A percentile compares a stretch with the other conserved stretches of the same genome.
phyloP scores from a whole-genome alignment of 2,329 filamentous ascomycete species.

The Fusarium hainanense region DNA sequence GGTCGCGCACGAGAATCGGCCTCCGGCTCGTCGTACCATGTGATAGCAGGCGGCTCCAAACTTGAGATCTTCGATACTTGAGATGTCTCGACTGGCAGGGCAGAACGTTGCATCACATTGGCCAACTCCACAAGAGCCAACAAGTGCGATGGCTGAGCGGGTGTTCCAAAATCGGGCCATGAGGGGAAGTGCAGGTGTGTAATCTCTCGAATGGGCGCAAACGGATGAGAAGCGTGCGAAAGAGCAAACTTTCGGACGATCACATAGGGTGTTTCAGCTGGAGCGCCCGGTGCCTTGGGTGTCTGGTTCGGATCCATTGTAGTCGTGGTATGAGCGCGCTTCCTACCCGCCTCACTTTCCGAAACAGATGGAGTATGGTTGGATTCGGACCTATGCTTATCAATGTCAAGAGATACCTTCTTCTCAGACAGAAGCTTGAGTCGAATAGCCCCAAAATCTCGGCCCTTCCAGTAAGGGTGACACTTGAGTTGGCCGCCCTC shows the following conservation, averaged over 20 bases:
- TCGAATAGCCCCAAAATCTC: slow-evolving; percentile 80
- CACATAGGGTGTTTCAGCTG: slow-evolving; percentile 76
- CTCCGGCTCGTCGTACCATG: slow-evolving; percentile 71
- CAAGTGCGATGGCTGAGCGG: slow-evolving; percentile 87
- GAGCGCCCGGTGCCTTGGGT: slow-evolving; percentile 43
- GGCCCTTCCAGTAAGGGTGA: slow-evolving; percentile 89
- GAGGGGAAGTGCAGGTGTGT: slow-evolving; percentile 93
- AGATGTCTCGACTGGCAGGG: slow-evolving; percentile 59
- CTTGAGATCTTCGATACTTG: slow-evolving; percentile 49
- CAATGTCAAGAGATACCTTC: slow-evolving; percentile 80
- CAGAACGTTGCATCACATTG: slow-evolving; percentile 75
- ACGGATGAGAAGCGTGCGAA: slow-evolving; percentile 79
- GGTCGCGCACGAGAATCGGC: slow-evolving; percentile 67
- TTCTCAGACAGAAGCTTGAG: slow-evolving; percentile 84
- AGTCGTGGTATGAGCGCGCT: slow-evolving; percentile 66
- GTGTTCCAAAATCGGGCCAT: slow-evolving; percentile 98
- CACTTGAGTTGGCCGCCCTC: slow-evolving; percentile 96
- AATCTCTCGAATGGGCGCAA: slow-evolving; percentile 88
- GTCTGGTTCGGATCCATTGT: slow-evolving; percentile 53
- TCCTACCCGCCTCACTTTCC: slow-evolving; percentile 57
- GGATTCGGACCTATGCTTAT: slow-evolving; percentile 60
- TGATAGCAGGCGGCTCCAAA: slow-evolving; percentile 50
- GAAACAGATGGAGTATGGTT: slow-evolving; percentile 42
- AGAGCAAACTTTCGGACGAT: slow-evolving; percentile 89
- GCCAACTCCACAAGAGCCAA: slow-evolving; percentile 90